Base-by-base conservation (phyloP, 2,329 filamentous ascomycete species). In the Ophiostoma australiae region DNA sequence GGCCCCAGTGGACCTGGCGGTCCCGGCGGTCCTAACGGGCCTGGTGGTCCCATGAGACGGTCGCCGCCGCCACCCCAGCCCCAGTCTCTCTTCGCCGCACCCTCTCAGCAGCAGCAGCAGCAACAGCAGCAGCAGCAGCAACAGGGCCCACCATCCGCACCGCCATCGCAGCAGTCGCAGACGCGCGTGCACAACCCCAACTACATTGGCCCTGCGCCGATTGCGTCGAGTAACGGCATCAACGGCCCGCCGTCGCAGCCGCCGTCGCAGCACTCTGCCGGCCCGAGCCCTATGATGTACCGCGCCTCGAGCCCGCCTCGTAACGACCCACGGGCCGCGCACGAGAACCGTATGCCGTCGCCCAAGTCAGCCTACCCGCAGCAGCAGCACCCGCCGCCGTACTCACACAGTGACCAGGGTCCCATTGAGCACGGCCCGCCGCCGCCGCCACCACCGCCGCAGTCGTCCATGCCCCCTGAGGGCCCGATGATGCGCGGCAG, bases 341-440 rank as follows among this genome's bases (percentile, higher is more conserved):
- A 94, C 74, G 94, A 97, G 75, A 92, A 90, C 77, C 89, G 91
- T 72, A 91, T 94, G 80, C 88, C 92, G n/a, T 97, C 94, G n/a
- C 94, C 94, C 72, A 94, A 93, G 77, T 91, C 92, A 55, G 89
- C 88, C 8, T 97, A 95, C 77, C 89, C 91, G 5, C 92, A 94
- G 76, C 91, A 92, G 73, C 91, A 92, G 73, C 91, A 90, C 74
- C 81, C 84, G 44, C 79, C 84, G 39, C 79, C 81, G 0, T 96
- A 92, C 77, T 39, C 67, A 17, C 84, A 91, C 68, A 17, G 20
- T 20, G 68, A 55, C 52, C 66, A 39, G n/a, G 89, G 89, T 31
- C 89, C 90, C 68, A 74, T 75, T 37, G 74, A 75, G 66, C 61
- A 90, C 89, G 74, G 74, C 15, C 85, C 90, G 39, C 86, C 88